Evolutionary conservation across 1,139 yeast genomes (phyloP).

Genomic region (Yamadazyma songkhlaensis): DNA sequence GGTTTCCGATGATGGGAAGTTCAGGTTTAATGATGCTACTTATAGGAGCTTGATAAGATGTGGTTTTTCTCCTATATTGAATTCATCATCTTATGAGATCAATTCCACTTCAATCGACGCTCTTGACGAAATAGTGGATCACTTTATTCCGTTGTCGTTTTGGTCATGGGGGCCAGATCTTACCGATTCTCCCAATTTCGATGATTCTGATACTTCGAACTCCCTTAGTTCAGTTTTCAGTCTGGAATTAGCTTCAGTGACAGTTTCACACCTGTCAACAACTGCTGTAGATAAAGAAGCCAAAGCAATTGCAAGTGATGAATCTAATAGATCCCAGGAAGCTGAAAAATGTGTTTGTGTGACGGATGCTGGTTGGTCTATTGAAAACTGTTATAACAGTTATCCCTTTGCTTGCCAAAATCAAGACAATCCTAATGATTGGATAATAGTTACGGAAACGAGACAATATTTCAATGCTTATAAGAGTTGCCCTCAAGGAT

Average conservation of each 20-base stretch:
- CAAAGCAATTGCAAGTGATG: too few species aligned
- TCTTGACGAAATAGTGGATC: conserved; percentile 17
- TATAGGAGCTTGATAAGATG: conserved; percentile 40
- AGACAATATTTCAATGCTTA: conserved; percentile 54
- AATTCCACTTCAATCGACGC: conserved; percentile 12
- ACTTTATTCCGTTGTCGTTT: conserved; percentile 30
- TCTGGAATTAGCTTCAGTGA: too few species aligned
- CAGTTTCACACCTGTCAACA: too few species aligned
- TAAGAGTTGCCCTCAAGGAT: conserved; percentile 48
- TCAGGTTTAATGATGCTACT: conserved; percentile 28
- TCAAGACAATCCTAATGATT: conserved; percentile 34
- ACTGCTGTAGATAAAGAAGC: too few species aligned
- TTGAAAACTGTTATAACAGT: conserved; percentile 60
- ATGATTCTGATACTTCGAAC: neutral
- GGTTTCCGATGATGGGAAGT: conserved; percentile 27
- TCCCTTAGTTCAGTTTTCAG: neutral
- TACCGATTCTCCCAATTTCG: neutral
- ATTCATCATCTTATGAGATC: conserved; percentile 28
- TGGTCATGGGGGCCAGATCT: conserved; percentile 62
- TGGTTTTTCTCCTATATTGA: conserved; percentile 63
- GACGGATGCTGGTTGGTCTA: conserved; percentile 49
- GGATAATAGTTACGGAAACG: conserved; percentile 41
- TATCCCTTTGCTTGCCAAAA: conserved; percentile 58
- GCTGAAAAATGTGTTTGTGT: conserved; percentile 59
- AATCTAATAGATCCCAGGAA: neutral